Base-by-base conservation (phyloP, 345 rosid genomes). In the Passiflora organensis region DNA sequence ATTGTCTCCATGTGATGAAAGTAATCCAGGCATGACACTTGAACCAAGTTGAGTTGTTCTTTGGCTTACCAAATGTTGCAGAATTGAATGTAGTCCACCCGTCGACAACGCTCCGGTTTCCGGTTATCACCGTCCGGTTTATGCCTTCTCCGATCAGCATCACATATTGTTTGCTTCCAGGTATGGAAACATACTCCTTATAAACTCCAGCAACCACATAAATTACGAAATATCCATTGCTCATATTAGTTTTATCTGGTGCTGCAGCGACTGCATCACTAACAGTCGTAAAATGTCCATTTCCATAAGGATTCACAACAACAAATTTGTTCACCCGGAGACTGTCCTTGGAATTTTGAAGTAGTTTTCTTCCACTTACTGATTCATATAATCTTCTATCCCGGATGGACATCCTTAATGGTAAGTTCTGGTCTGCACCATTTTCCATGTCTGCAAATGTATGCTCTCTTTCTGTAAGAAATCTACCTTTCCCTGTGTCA, bases 81-180 rank as follows among this genome's bases (percentile, higher is more conserved):
- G 84, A 68, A 44, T 78, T 72, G 42, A 76, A 80, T 6, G 86
- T 80, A 15, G 82, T 82, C 65, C 78, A 77, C 17, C 79, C 78
- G 38, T 79, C 80, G 6, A 11, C 58, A 1, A 69, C 69, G 28
- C 65, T 82, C 43, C 67, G 69, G 49, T 80, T 75, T 37, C 89
- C 84, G 0, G 80, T 78, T 45, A 85, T 75, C 15, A 82, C 48
- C 2, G 93, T 85, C 53, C 21, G 57, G 41, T 67, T 67, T 24
- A 82, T 67, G 1, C 89, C 89, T 4, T 67, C 78, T 17, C 93
- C 86, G 6, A 78, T 43, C 74, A 85, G 76, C 80, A 79, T 58
- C 45, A 84, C 42, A 49, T 76, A 61, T 16, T 65, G 49, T 69
- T 74, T 76, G 46, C 62, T 24, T 45, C 58, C 67, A 13, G 75